phyloP scores from a whole-genome alignment of 78 protist genomes.

The Polysphondylium violaceum region DNA sequence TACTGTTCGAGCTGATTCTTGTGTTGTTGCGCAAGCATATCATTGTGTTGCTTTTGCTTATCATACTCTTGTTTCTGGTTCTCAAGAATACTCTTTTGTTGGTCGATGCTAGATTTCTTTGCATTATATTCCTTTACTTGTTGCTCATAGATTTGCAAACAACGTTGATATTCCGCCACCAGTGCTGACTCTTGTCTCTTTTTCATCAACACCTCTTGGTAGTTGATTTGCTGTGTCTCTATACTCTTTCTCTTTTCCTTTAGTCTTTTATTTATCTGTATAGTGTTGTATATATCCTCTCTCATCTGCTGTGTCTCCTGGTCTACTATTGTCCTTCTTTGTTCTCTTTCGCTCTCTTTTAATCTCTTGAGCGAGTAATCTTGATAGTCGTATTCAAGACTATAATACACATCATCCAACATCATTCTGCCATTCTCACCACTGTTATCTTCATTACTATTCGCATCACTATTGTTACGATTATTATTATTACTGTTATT shows the following conservation, averaged over 20 bases:
- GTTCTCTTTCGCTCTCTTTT: neutral
- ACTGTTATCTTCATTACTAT: too few species aligned
- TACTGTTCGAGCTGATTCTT: neutral
- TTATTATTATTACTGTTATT: neutral
- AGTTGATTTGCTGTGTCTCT: neutral
- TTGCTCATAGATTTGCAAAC: too few species aligned
- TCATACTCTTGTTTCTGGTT: neutral
- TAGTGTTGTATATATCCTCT: too few species aligned
- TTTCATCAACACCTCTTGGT: neutral
- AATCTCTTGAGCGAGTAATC: constrained; percentile 13
- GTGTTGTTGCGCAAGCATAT: too few species aligned
- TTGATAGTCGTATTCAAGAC: constrained; percentile 48
- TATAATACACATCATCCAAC: constrained; percentile 66
- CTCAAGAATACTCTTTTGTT: too few species aligned
- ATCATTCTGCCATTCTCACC: too few species aligned
- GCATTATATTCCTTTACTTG: too few species aligned
- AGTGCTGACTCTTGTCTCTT: neutral
- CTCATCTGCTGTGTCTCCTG: neutral
- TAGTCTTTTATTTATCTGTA: too few species aligned
- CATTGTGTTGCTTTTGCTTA: neutral
- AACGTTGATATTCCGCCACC: too few species aligned
- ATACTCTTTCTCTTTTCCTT: neutral
- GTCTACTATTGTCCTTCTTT: neutral
- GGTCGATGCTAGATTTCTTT: too few species aligned
- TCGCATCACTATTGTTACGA: neutral